Evolutionary conservation across 1,284 basidiomycete species (phyloP), one percentile per base, ranked within the genome.

Genomic region (Ustilago loliicola): DNA sequence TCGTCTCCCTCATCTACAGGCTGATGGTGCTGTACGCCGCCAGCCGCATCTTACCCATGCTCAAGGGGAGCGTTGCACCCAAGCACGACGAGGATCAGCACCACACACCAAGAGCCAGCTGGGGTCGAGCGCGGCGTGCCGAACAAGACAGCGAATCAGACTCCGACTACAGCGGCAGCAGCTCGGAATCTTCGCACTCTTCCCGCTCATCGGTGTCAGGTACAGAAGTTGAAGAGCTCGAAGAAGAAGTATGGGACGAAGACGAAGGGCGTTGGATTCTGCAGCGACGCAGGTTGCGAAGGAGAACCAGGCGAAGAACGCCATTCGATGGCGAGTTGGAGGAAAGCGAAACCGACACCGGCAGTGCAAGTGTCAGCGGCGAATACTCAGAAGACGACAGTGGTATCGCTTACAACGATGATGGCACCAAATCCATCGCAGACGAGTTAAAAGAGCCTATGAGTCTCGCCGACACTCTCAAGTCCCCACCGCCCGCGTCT

Each of bases 11-110:
- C 29, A 76, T 86, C 13, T 86, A 83, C 48, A 72, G 85, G 15
- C 48, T 86, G 13, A 82, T 81, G 71, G 82, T 86, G 45, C 69
- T 86, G 21, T 86, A 85, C 63, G 77, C 82, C 0, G 83, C 83
- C 7, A 82, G 77, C 36, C 76, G 85, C 17, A 82, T 86, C 48
- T 59, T 86, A 52, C 83, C 81, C 25, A 77, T 77, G 75, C 66
- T 77, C 53, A 77, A 77, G 58, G 75, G 75, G 42, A 73, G 63
- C 13, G 70, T 77, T 1, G 67, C 64, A 6, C 63, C 67, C 0
- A 40, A 13, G 4, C 55, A 53, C 21, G 19, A 15, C 17, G 50
- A 47, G 2, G 53, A 40, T 1, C 56, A 66, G 7, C 21, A 47
- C 4, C 61, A 58, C 32, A 25, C 25, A 17, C 45, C 60, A 21